Evolutionary conservation across 2,329 filamentous ascomycete genomes (phyloP).

Genomic region (Phialophora macrospora): DNA sequence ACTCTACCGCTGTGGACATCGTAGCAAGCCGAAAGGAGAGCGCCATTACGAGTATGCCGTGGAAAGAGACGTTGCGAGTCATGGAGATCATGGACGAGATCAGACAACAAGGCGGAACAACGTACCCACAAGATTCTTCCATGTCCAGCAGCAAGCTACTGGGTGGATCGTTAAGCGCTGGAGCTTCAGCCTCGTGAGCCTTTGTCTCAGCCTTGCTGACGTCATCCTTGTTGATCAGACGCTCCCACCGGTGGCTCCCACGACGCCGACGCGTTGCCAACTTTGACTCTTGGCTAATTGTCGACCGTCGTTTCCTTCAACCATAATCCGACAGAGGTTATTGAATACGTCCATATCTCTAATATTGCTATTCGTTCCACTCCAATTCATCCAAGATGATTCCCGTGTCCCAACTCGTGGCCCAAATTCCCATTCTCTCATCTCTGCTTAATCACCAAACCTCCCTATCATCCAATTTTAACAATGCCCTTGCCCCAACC

Average conservation of each 20-base stretch:
- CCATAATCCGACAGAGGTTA: background rate
- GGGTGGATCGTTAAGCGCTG: background rate
- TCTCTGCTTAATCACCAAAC: slow-evolving; percentile 14
- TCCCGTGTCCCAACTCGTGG: slow-evolving; percentile 14
- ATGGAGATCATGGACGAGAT: slow-evolving; percentile 57
- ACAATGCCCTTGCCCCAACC: background rate
- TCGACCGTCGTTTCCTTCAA: background rate
- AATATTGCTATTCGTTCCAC: background rate
- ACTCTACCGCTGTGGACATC: slow-evolving; percentile 40
- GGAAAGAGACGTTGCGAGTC: slow-evolving; percentile 53
- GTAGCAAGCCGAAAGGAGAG: slow-evolving; percentile 48
- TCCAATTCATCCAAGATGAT: slow-evolving; percentile 3
- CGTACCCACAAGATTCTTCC: slow-evolving; percentile 34
- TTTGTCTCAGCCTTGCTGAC: slow-evolving; percentile 20
- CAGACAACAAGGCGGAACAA: slow-evolving; percentile 44
- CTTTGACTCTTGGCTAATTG: background rate
- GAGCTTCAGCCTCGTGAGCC: slow-evolving; percentile 11
- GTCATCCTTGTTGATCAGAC: slow-evolving; percentile 20
- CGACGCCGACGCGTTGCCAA: background rate
- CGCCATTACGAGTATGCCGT: slow-evolving; percentile 53
- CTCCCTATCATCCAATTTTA: background rate
- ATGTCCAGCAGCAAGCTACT: background rate
- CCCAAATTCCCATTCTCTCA: slow-evolving; percentile 28
- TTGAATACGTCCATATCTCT: background rate
- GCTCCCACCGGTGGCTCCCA: no score